Percentiles rank a stretch among this genome's conserved stretches.
These are phyloP conservation scores for Epithemia pelagica DNA, from an alignment of 108 stramenopile species.

Conservation along the genomic window DNA sequence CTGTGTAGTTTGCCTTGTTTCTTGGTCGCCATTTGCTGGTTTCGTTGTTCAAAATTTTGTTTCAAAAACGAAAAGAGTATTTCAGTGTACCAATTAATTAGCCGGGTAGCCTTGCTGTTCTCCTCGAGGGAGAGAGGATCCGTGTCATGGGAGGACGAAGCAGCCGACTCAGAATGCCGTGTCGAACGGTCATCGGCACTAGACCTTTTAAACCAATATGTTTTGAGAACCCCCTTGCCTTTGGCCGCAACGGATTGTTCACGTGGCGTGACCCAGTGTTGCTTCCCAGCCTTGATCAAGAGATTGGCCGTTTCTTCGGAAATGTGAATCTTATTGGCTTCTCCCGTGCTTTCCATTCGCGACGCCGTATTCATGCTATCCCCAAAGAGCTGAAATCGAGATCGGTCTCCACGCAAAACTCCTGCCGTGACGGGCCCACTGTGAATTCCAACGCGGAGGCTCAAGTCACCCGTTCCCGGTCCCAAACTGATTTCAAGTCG, in stretches of 20 bases:
- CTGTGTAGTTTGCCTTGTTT: not conserved
- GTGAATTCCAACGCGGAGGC: constrained; percentile 5
- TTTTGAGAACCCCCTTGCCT: not conserved
- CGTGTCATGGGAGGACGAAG: no score
- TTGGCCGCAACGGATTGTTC: not conserved
- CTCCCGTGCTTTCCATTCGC: not conserved
- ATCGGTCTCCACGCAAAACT: constrained; percentile 45
- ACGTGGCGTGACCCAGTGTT: not conserved
- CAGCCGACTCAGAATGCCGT: no score
- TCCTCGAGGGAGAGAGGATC: no score
- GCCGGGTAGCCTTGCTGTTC: not conserved
- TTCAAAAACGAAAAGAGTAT: not conserved
- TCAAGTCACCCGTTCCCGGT: constrained; percentile 8
- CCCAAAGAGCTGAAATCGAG: constrained; percentile 32
- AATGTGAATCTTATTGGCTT: not conserved
- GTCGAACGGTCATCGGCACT: no score
- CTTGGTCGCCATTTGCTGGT: no score
- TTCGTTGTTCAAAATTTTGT: not conserved
- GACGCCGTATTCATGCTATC: constrained; percentile 9
- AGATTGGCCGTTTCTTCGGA: not conserved
- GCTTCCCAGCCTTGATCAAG: not conserved
- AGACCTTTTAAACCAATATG: not conserved
- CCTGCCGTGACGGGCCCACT: constrained; percentile 40
- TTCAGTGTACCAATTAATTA: not conserved
- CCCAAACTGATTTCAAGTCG: constrained; percentile 5